A percentile compares a stretch with the other conserved stretches of the same genome.
phyloP scores from a whole-genome alignment of 768 basidiomycete genomes.

The Glaciozyma martinii region DNA sequence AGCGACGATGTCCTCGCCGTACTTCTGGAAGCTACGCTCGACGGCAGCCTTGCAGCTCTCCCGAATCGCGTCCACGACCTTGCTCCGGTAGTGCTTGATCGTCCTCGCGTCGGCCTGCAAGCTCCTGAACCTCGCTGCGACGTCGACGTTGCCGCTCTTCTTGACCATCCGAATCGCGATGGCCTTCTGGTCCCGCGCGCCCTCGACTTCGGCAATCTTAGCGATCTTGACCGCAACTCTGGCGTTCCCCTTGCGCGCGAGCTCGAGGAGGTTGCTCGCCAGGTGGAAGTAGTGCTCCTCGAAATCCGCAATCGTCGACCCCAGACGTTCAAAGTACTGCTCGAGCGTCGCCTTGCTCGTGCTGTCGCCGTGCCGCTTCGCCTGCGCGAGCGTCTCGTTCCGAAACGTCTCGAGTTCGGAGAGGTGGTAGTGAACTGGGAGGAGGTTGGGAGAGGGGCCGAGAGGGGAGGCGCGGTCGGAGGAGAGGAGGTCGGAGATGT shows the following conservation, averaged over 20 bases:
- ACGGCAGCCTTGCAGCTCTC: slow-evolving; percentile 29
- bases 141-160: slow-evolving; percentile 74
- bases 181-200: slow-evolving; percentile 89
- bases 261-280: slow-evolving; percentile 63
- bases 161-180: slow-evolving; percentile 89
- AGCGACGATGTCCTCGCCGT: slow-evolving; percentile 55
- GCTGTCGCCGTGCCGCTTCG: slow-evolving; percentile 60
- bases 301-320: slow-evolving; percentile 68
- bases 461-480: slow-evolving; percentile 66
- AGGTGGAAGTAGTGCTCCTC: slow-evolving; percentile 74
- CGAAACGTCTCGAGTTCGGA: slow-evolving; percentile 87
- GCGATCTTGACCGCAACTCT: slow-evolving; percentile 83
- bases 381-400: slow-evolving; percentile 89
- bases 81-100: slow-evolving; percentile 90
- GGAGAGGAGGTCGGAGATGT: slow-evolving; percentile 67
- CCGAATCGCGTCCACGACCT: slow-evolving; percentile 68
- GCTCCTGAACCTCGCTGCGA: slow-evolving; percentile 48
- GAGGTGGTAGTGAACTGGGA: slow-evolving; percentile 81
- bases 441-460: slow-evolving; percentile 78
- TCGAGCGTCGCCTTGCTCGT: slow-evolving; percentile 40
- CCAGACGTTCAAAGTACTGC: slow-evolving; percentile 71
- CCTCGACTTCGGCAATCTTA: slow-evolving; percentile 90
- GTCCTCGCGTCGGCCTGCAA: slow-evolving; percentile 52
- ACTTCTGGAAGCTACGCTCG: slow-evolving; percentile 23
- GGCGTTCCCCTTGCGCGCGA: slow-evolving; percentile 66